Conservation (phyloP, 2,329 filamentous ascomycete genomes). For the Fusarium pininemorale region DNA sequence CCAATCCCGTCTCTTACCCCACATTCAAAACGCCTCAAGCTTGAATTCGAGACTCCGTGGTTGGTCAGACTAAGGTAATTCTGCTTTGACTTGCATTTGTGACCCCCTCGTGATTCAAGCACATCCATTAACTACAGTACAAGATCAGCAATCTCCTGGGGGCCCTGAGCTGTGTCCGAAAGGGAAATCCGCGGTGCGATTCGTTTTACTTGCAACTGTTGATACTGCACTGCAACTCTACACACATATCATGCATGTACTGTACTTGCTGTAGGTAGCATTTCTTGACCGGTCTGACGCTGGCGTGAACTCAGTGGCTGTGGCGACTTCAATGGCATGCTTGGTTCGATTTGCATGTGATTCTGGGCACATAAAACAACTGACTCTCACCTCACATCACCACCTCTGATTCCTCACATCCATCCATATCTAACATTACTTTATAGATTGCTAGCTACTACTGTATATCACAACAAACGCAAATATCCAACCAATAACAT, state of each 20-base stretch:
- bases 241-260: not conserved
- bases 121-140: not conserved
- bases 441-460: not conserved
- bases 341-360: slow-evolving; percentile 36
- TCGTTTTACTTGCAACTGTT: not conserved
- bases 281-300: not conserved
- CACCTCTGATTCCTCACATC: not conserved
- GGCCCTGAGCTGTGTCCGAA: not conserved
- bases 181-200: not conserved
- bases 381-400: not conserved
- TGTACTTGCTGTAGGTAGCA: not conserved
- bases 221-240: not conserved
- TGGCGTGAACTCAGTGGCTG: slow-evolving; percentile 3
- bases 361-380: slow-evolving; percentile 16
- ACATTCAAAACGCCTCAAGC: slow-evolving; percentile 21
- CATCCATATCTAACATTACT: slow-evolving; percentile 7
- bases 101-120: slow-evolving; percentile 29
- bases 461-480: slow-evolving; percentile 4
- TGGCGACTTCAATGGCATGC: slow-evolving; percentile 14
- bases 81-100: slow-evolving; percentile 22
- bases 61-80: slow-evolving; percentile 24
- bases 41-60: slow-evolving; percentile 26
- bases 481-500: not conserved
- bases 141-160: not conserved
- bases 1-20: slow-evolving; percentile 19